Base-by-base conservation (phyloP, 2,329 filamentous ascomycete genomes). In the Aspergillus sp. region DNA sequence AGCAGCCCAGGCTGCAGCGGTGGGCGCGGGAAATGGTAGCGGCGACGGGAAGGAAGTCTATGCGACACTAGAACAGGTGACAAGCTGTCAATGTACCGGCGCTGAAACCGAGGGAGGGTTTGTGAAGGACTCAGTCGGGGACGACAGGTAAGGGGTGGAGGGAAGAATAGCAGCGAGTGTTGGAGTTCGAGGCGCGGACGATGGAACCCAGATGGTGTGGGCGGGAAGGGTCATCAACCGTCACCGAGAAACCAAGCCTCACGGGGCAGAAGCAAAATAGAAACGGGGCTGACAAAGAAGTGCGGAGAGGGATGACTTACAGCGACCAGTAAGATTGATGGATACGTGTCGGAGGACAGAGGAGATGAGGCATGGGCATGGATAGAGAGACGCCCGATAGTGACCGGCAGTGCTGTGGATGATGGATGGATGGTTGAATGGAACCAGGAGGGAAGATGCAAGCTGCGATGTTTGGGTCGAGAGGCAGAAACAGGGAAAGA, bases 1-100 rank as follows among this genome's bases (percentile, higher is more conserved):
- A 43, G 54, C 49, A 54, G 51, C 49, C 50, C 54, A 55, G 49
- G 55, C 52, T 56, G 57, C 54, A 60, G 47, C 35, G 35, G 30
- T 56, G 50, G 26, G 45, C 36, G 47, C 42, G 47, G 48, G 40
- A 45, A 50, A 50, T 40, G 44, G 54, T 49, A 46, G 19, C 42
- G 16, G 33, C 33, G 44, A 42, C 50, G 49, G 38, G 47, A 48
- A 48, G 48, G 26, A 30, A 30, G 26, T 30, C 38, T 45, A 54
- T 58, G 55, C 54, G 55, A 51, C 19, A 48, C 22, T 22, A 46
- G 56, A 44, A 48, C 36, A 41, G 22, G 47, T 52, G 41, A 35
- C 45, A 55, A 32, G 44, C 40, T 17, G 47, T 57, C 50, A 55
- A 56, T 50, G 49, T 45, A 51, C 47, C 44, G 47, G 45, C 43